A percentile compares a stretch with the other conserved stretches of the same genome.
phyloP scores from a whole-genome alignment of 352 stramenopile species.

The Peronospora farinosa region DNA sequence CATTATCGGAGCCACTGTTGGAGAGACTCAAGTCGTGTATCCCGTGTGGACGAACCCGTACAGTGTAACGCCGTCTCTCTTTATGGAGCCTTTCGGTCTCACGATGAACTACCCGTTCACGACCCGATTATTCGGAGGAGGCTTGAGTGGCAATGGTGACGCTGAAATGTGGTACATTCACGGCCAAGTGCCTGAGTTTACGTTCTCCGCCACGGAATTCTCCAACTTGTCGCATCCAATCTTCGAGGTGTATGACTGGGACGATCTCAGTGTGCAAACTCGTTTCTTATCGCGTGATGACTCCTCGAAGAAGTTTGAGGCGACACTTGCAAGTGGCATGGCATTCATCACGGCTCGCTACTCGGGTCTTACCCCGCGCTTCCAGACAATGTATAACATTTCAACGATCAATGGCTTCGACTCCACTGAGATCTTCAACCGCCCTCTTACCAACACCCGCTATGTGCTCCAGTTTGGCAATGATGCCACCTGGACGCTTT shows the following conservation, averaged over 20 bases:
- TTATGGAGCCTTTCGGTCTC: constrained; percentile 37
- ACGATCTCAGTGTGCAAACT: constrained; percentile 50
- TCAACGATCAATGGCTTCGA: constrained; percentile 42
- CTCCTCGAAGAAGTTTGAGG: constrained; percentile 34
- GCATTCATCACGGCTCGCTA: constrained; percentile 55
- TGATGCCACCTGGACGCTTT: constrained; percentile 51
- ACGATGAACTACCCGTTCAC: constrained; percentile 51
- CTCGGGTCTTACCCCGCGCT: constrained; percentile 34
- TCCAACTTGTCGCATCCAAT: constrained; percentile 19
- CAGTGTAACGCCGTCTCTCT: constrained; percentile 37
- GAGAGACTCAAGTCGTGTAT: constrained; percentile 35
- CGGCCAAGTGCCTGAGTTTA: constrained; percentile 37
- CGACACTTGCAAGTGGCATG: constrained; percentile 57
- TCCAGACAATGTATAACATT: constrained; percentile 42
- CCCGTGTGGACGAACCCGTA: constrained; percentile 68
- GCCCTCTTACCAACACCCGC: constrained; percentile 32
- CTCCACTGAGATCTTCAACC: constrained; percentile 21
- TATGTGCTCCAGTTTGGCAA: constrained; percentile 50
- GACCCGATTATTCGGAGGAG: constrained; percentile 42
- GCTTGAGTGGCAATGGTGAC: constrained; percentile 38
- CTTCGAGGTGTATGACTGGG: constrained; percentile 44
- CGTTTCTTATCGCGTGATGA: constrained; percentile 30
- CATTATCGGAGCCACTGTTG: constrained; percentile 39
- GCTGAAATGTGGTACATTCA: constrained; percentile 52
- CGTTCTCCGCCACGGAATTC: constrained; percentile 52